Evolutionary conservation across 345 rosid species (phyloP).

Genomic region (Trapa incisa): DNA sequence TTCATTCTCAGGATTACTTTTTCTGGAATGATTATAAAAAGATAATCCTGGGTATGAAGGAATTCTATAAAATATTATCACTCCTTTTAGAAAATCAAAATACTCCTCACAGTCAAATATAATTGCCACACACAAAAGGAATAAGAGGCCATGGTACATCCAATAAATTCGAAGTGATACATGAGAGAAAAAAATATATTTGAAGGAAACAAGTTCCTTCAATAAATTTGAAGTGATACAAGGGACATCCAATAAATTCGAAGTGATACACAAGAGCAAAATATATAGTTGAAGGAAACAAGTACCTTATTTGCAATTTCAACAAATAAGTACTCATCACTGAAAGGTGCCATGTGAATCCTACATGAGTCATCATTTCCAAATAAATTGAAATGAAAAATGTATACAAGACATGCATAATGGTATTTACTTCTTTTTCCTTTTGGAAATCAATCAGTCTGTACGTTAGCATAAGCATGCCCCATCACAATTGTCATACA

Average conservation of each 20-base stretch:
- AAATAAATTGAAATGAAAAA: slow-evolving; percentile 4
- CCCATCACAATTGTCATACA: too few species aligned
- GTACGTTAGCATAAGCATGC: too few species aligned
- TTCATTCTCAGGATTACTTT: background rate
- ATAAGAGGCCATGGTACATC: background rate
- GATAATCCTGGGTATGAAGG: too few species aligned
- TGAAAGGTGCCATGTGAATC: slow-evolving; percentile 99
- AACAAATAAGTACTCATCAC: slow-evolving; percentile 84
- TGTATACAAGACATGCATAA: background rate
- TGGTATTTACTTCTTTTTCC: too few species aligned
- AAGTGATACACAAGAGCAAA: too few species aligned
- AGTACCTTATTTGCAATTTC: slow-evolving; percentile 98
- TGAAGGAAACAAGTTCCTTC: slow-evolving; percentile 40
- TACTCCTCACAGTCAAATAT: background rate
- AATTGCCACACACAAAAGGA: background rate
- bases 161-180: background rate
- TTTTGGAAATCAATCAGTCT: too few species aligned
- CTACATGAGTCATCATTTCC: slow-evolving; percentile 25
- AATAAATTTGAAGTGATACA: too few species aligned
- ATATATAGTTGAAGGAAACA: slow-evolving; percentile 2
- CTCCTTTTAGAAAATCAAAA: background rate
- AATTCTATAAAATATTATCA: background rate
- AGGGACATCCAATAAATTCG: too few species aligned
- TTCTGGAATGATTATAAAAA: too few species aligned
- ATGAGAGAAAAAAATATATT: background rate